These are phyloP conservation scores for Penicillium sp. DNA, from an alignment of 2,329 filamentous ascomycete species.

Conservation along the genomic window DNA sequence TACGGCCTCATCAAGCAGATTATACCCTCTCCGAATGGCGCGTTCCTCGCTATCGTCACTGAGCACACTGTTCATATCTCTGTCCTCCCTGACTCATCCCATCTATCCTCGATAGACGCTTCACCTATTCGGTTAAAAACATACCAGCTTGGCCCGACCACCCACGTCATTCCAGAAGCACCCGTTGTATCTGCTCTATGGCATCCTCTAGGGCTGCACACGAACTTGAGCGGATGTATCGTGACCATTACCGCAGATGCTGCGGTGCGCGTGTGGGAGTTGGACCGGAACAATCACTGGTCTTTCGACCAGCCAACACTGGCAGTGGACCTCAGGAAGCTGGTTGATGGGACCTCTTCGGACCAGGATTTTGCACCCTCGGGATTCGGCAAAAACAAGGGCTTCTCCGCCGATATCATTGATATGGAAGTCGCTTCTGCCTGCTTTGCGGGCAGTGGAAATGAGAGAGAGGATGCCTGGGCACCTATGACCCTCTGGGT, in stretches of 20 bases:
- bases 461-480: conserved; percentile 67
- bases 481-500: conserved; percentile 95
- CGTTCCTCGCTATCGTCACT: conserved; percentile 82
- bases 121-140: conserved; percentile 76
- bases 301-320: conserved; percentile 82
- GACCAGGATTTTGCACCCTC: conserved; percentile 83
- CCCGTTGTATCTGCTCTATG: conserved; percentile 79
- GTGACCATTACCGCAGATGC: conserved; percentile 88
- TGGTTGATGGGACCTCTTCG: conserved; percentile 77
- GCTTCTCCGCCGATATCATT: conserved; percentile 82
- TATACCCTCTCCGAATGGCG: conserved; percentile 75
- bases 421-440: conserved; percentile 94
- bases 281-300: conserved; percentile 79
- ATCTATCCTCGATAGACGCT: conserved; percentile 68
- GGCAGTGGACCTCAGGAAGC: conserved; percentile 82
- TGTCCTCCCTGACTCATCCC: conserved; percentile 75
- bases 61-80: conserved; percentile 85
- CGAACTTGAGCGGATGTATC: conserved; percentile 68
- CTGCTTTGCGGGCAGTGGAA: conserved; percentile 74
- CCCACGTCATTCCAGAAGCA: conserved; percentile 82
- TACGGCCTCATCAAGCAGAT: conserved; percentile 83
- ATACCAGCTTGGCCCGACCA: conserved; percentile 88
- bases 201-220: conserved; percentile 80
- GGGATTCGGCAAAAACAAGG: conserved; percentile 69
- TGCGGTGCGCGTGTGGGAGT: conserved; percentile 84